These are phyloP conservation scores for Dipodascopsis uninucleata DNA, from an alignment of 805 yeast species.

Conservation along the genomic window DNA sequence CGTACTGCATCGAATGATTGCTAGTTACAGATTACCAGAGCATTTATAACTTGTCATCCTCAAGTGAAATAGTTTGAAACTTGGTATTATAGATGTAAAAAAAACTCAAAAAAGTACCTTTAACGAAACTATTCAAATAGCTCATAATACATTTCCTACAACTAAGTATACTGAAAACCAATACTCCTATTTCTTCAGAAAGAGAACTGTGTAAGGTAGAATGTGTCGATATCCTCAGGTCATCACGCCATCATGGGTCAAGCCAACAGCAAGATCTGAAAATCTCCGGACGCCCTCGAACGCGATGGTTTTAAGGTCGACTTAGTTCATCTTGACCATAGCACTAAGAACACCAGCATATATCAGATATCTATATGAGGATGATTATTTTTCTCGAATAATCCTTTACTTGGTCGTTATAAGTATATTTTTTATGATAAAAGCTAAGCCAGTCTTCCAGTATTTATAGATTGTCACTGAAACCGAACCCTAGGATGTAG, in stretches of 20 bases:
- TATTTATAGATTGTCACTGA: too few species aligned
- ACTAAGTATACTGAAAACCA: not conserved
- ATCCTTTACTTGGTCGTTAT: too few species aligned
- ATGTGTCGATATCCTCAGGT: conserved; percentile 28
- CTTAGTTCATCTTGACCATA: too few species aligned
- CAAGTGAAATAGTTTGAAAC: conserved; percentile 1
- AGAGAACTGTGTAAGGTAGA: not conserved
- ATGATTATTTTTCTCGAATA: too few species aligned
- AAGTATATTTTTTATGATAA: too few species aligned
- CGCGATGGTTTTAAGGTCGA: conserved; percentile 31
- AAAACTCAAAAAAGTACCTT: not conserved
- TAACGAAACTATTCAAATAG: not conserved
- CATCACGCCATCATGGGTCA: conserved; percentile 30
- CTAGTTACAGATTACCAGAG: conserved; percentile 24
- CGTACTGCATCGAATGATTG: not conserved
- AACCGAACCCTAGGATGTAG: not conserved
- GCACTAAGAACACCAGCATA: too few species aligned
- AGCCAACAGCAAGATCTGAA: conserved; percentile 14
- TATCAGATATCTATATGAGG: too few species aligned
- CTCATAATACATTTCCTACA: too few species aligned
- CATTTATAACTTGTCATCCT: conserved; percentile 9
- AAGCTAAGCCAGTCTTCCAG: too few species aligned
- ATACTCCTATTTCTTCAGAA: too few species aligned
- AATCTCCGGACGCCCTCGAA: conserved; percentile 22
- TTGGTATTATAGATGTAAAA: not conserved